These are phyloP conservation scores for Solanum medicagineum DNA, from an alignment of 257 asterid genomes.

Conservation along the genomic window DNA sequence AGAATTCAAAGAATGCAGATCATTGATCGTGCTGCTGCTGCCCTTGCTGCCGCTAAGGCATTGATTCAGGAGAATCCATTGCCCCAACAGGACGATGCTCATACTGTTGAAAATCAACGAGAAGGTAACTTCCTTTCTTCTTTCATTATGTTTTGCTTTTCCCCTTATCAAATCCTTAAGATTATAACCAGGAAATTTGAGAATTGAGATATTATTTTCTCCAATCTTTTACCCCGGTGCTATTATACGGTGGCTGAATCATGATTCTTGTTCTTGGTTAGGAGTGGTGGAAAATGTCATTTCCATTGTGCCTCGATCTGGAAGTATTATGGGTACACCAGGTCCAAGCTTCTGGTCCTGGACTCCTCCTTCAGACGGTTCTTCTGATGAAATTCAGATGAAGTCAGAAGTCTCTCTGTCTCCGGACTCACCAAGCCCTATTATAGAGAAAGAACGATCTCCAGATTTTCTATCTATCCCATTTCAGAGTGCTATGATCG, in stretches of 20 bases:
- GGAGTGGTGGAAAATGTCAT: constrained; percentile 18
- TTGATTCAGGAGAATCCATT: constrained; percentile 42
- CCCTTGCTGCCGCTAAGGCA: constrained; percentile 81
- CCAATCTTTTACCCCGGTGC: neutral
- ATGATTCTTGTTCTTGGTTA: constrained; percentile 20
- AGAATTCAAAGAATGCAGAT: constrained; percentile 80
- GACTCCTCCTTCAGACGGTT: constrained; percentile 55
- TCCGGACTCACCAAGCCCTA: constrained; percentile 26
- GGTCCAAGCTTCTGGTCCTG: constrained; percentile 97
- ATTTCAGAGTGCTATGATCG: constrained; percentile 48
- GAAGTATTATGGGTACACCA: constrained; percentile 39
- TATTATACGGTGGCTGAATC: neutral
- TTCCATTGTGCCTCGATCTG: constrained; percentile 22
- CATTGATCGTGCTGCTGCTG: constrained; percentile 97
- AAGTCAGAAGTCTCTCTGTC: constrained; percentile 32
- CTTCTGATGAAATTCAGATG: constrained; percentile 6
- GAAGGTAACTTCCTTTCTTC: constrained; percentile 21
- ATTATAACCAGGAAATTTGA: neutral
- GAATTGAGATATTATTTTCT: neutral
- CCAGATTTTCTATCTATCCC: constrained; percentile 50
- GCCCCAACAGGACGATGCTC: constrained; percentile 12
- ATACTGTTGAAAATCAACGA: constrained; percentile 12
- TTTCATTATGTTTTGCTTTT: neutral
- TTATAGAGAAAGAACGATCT: constrained; percentile 56
- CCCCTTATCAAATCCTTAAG: no score